Evolutionary conservation across 2,329 filamentous ascomycete genomes (phyloP).

Genomic region (Fusarium mangiferae): DNA sequence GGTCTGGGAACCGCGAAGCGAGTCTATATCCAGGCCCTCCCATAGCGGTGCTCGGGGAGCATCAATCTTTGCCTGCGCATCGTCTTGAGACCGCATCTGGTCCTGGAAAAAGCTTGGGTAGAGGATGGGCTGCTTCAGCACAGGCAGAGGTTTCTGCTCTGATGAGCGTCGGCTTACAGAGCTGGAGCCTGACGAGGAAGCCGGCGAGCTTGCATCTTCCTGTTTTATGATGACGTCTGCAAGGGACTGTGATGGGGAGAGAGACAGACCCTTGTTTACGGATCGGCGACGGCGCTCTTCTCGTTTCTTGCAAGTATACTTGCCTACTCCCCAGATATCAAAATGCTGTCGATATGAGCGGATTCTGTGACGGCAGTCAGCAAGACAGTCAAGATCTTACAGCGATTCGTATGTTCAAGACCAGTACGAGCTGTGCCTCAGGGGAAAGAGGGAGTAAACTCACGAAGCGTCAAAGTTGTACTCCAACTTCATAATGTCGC

Average conservation of each 20-base stretch:
- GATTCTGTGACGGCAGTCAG: slow-evolving; percentile 37
- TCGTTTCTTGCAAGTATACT: slow-evolving; percentile 58
- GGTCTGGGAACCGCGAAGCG: slow-evolving; percentile 6
- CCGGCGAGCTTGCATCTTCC: slow-evolving; percentile 9
- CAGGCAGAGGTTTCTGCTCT: slow-evolving; percentile 32
- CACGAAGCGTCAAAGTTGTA: slow-evolving; percentile 56
- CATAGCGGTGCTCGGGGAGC: not conserved
- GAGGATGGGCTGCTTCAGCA: slow-evolving; percentile 3
- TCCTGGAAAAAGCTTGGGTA: slow-evolving; percentile 12
- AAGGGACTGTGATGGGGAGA: slow-evolving; percentile 35
- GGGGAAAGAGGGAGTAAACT: slow-evolving; percentile 29
- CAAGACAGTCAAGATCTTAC: not conserved
- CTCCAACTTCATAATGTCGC: slow-evolving; percentile 51
- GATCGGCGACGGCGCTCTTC: slow-evolving; percentile 26
- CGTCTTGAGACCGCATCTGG: not conserved
- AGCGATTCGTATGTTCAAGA: not conserved
- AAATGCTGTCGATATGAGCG: slow-evolving; percentile 62
- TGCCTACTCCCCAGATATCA: slow-evolving; percentile 57
- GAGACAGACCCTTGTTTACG: slow-evolving; percentile 8
- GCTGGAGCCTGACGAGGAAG: slow-evolving; percentile 12
- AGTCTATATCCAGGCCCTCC: not conserved
- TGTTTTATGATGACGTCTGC: not conserved
- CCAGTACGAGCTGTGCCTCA: not conserved
- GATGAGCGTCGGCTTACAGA: slow-evolving; percentile 26
- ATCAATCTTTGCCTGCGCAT: slow-evolving; percentile 17